A percentile compares a stretch with the other conserved stretches of the same genome.
Conservation (phyloP, 768 basidiomycete species). For the Hydnomerulius pinastri region DNA sequence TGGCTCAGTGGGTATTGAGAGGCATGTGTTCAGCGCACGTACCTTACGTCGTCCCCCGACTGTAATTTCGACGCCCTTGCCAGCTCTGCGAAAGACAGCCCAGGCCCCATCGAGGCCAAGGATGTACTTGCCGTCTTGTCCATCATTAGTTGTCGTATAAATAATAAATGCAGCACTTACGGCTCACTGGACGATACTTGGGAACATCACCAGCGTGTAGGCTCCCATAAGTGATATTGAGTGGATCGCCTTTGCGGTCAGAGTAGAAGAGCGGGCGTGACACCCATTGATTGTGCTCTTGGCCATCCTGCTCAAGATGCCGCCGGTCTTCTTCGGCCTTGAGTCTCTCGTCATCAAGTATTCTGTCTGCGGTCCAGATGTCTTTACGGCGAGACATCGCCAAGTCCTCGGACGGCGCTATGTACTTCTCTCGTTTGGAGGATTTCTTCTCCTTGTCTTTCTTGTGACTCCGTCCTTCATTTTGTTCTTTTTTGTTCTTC, state of each 20-base stretch:
- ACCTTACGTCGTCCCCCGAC: slow-evolving; percentile 46
- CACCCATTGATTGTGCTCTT: slow-evolving; percentile 25
- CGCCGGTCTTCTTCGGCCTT: slow-evolving; percentile 38
- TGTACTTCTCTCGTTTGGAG: slow-evolving; percentile 32
- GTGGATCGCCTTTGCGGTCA: slow-evolving; percentile 64
- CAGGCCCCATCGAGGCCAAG: slow-evolving; percentile 60
- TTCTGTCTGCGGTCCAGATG: slow-evolving; percentile 9
- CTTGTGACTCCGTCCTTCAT: slow-evolving; percentile 22
- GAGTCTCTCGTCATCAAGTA: slow-evolving; percentile 31
- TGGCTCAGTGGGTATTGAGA: slow-evolving; percentile 5
- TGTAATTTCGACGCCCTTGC: slow-evolving; percentile 64
- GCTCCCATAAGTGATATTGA: slow-evolving; percentile 70
- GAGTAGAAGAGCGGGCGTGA: slow-evolving; percentile 51
- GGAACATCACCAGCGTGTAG: slow-evolving; percentile 64
- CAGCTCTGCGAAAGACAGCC: slow-evolving; percentile 51
- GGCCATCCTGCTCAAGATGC: slow-evolving; percentile 18
- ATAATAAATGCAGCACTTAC: slow-evolving; percentile 41
- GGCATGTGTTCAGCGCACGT: slow-evolving; percentile 7
- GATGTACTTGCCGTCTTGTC: slow-evolving; percentile 48
- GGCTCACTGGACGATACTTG: slow-evolving; percentile 58
- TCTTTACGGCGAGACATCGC: slow-evolving; percentile 17
- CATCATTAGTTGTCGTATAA: slow-evolving; percentile 50
- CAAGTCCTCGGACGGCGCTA: slow-evolving; percentile 28
- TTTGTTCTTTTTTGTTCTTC: slow-evolving; percentile 18
- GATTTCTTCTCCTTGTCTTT: slow-evolving; percentile 31